phyloP scores from a whole-genome alignment of 345 rosid genomes.

The Citrus sinensis region DVS_A1.0 CM039164.1:25797501-25798000 shows the following conservation, averaged over 20 bases:
- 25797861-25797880: constrained; percentile 47
- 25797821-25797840: constrained; percentile 46
- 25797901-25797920: constrained; percentile 45
- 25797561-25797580: not conserved
- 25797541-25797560: not conserved
- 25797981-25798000: constrained; percentile 45
- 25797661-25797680: constrained; percentile 7
- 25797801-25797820: constrained; percentile 50
- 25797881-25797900: constrained; percentile 40
- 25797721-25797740: constrained; percentile 37
- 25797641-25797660: constrained; percentile 15
- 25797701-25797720: constrained; percentile 23
- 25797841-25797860: constrained; percentile 43
- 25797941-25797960: constrained; percentile 46
- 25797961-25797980: constrained; percentile 41
- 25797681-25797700: constrained; percentile 41
- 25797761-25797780: constrained; percentile 30
- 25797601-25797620: not conserved
- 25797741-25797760: constrained; percentile 33
- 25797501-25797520: not conserved
- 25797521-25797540: not conserved
- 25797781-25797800: constrained; percentile 40
- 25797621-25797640: not conserved
- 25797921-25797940: constrained; percentile 33
- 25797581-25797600: not conserved